Base-by-base conservation (phyloP, 2,329 filamentous ascomycete genomes). In the Cercospora zeina region DNA sequence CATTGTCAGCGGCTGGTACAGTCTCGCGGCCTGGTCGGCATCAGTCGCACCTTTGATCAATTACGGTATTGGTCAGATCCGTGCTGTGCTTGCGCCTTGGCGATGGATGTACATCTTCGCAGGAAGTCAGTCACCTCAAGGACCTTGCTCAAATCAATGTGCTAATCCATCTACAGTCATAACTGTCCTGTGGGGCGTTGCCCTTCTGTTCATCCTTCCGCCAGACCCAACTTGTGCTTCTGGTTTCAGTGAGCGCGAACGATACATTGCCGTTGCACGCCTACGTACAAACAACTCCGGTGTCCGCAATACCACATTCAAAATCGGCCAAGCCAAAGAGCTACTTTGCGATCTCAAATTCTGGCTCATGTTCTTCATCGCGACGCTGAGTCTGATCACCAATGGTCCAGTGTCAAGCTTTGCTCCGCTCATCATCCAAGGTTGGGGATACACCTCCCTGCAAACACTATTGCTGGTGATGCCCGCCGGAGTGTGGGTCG, bases 11-110 rank as follows among this genome's bases (percentile, higher is more conserved):
- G 60, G 65, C 4, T 72, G 70, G 70, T 72, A 70, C 31, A 80
- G 67, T 42, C 77, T 73, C 62, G 79, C 76, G 0, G 79, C 81
- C 2, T 78, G 79, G 53, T 78, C 79, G 10, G 76, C 76, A 0
- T 74, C 81, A 27, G 71, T 83, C 30, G 78, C 78, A 0, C 80
- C 80, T 0, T 67, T 82, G 1, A 75, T 82, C 65, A 81, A 80
- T 70, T 83, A 81, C 62, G 80, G 76, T 3, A 69, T 83, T 2
- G 80, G 80, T 0, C 76, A 77, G 8, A 76, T 82, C 60, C 71
- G 74, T 19, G 76, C 76, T 14, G 67, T 71, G 1, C 65, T 77
- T 6, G 74, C 73, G 1, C 73, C 77, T 1, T 80, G 77, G 77
- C 68, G 72, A 51, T 66, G 65, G 49, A 66, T 65, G 62, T 65